Evolutionary conservation across 805 yeast genomes (phyloP).

Genomic region (Lipomyces lipofer): DNA sequence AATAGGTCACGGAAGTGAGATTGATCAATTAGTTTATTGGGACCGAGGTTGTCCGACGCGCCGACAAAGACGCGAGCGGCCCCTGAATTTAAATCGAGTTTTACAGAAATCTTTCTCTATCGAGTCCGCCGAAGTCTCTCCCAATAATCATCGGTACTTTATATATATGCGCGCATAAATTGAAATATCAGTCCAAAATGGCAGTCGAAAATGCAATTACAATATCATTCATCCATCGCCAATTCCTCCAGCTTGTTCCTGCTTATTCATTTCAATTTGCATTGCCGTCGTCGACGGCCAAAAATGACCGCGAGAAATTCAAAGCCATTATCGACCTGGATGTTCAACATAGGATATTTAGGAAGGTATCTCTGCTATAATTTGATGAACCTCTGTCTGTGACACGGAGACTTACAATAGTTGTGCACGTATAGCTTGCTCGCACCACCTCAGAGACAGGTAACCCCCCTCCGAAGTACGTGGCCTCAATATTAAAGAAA

Average conservation of each 20-base stretch:
- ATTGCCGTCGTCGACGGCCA: not conserved
- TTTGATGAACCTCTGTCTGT: too few relatives aligned
- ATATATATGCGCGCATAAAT: too few relatives aligned
- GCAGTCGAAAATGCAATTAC: not conserved
- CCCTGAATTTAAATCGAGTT: too few relatives aligned
- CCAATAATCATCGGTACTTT: too few relatives aligned
- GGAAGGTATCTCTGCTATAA: not conserved
- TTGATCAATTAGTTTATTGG: too few relatives aligned
- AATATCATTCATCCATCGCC: constrained; percentile 13
- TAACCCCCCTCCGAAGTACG: not conserved
- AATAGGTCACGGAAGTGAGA: too few relatives aligned
- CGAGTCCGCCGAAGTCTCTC: too few relatives aligned
- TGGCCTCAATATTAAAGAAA: not conserved
- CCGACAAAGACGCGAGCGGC: too few relatives aligned
- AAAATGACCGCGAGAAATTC: not conserved
- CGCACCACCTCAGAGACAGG: too few relatives aligned
- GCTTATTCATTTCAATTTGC: constrained; percentile 12
- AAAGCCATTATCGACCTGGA: constrained; percentile 11
- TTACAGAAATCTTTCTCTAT: too few relatives aligned
- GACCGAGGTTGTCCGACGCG: too few relatives aligned
- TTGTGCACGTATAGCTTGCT: not conserved
- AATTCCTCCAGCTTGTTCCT: constrained; percentile 25
- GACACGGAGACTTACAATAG: too few relatives aligned
- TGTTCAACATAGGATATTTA: constrained; percentile 12
- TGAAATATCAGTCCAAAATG: not conserved